Base-by-base conservation (phyloP, 176 grass and related monocot genomes). In the Avena eriantha region DNA sequence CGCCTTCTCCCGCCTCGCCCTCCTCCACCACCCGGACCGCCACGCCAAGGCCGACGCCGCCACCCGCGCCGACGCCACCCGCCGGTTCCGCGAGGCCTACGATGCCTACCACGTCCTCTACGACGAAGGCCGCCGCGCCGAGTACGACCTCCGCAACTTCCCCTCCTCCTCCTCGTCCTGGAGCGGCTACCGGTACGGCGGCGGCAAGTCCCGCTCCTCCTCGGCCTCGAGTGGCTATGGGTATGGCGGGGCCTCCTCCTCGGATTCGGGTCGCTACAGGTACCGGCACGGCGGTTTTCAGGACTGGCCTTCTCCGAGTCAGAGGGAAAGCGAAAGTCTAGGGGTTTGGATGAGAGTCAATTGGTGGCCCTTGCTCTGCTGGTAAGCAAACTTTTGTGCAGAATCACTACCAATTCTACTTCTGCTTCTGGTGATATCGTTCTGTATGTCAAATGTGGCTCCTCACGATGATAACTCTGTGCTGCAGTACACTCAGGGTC, bases 1-100 rank as follows among this genome's bases (percentile, higher is more conserved):
- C 48, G 73, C 73, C 26, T 77, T 77, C 49, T 77, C 49, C 73
- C 73, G 73, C 73, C 73, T 77, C 49, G 73, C 73, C 73, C 73
- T 54, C 73, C 49, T 53, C 73, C 73, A 77, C 73, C 49, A 77
- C 26, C 48, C 73, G 48, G 73, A 77, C 49, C 73, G 49, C 49
- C 73, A 77, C 73, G 26, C 49, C 73, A 3, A 10, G 13, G 73
- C 73, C 73, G 73, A 55, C 73, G 73, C 16, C 73, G 49, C 73
- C 16, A 34, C 47, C 73, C 47, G 47, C 23, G 73, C 73, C 47
- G 73, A 76, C 3, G 73, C 73, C 73, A 31, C 73, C 48, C 26
- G 26, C 49, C 73, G 49, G 48, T 77, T 77, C 73, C 49, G 73
- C 73, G 26, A 54, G 49, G 73, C 26, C 0, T 54, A 77, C 47